A percentile compares a stretch with the other conserved stretches of the same genome.
These are phyloP conservation scores for Tirmania nivea DNA, from an alignment of 495 filamentous ascomycete species.

Conservation along the genomic window DNA sequence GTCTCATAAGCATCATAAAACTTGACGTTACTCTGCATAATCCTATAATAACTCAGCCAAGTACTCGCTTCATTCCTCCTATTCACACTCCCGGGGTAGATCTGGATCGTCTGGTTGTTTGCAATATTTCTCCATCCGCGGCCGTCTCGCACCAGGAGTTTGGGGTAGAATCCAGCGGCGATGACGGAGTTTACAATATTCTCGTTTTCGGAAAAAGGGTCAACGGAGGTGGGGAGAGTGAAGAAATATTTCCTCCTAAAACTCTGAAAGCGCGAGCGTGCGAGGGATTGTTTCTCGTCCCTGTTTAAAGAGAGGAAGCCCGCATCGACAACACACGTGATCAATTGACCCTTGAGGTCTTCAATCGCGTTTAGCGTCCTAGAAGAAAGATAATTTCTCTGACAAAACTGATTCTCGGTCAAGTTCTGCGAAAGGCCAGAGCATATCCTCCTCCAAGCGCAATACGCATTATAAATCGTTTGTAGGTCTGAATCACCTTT, in stretches of 20 bases:
- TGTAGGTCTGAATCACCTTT: slow-evolving; percentile 66
- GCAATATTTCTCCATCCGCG: slow-evolving; percentile 77
- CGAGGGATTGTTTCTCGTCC: slow-evolving; percentile 23
- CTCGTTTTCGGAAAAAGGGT: slow-evolving; percentile 58
- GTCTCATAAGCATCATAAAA: slow-evolving; percentile 82
- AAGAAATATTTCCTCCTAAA: slow-evolving; percentile 55
- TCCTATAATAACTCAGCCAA: slow-evolving; percentile 83
- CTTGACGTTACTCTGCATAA: slow-evolving; percentile 55
- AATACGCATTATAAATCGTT: slow-evolving; percentile 83
- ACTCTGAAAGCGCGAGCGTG: slow-evolving; percentile 11
- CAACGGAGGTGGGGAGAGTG: slow-evolving; percentile 46
- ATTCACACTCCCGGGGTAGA: slow-evolving; percentile 74
- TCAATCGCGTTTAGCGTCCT: slow-evolving; percentile 79
- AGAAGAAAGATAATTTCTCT: slow-evolving; percentile 67
- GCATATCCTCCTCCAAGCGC: slow-evolving; percentile 62
- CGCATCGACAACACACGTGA: slow-evolving; percentile 59
- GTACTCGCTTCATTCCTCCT: slow-evolving; percentile 34
- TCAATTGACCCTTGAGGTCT: slow-evolving; percentile 76
- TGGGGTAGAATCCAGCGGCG: slow-evolving; percentile 86
- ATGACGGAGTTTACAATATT: slow-evolving; percentile 54
- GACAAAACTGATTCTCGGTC: slow-evolving; percentile 67
- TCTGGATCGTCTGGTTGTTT: slow-evolving; percentile 61
- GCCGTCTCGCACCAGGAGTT: slow-evolving; percentile 64
- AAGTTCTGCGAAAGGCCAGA: slow-evolving; percentile 33
- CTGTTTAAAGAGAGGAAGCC: slow-evolving; percentile 33